Evolutionary conservation across 139 green algal species (phyloP), one percentile per base, ranked within the genome.

Genomic region (Chlamydomonas sp.): DNA sequence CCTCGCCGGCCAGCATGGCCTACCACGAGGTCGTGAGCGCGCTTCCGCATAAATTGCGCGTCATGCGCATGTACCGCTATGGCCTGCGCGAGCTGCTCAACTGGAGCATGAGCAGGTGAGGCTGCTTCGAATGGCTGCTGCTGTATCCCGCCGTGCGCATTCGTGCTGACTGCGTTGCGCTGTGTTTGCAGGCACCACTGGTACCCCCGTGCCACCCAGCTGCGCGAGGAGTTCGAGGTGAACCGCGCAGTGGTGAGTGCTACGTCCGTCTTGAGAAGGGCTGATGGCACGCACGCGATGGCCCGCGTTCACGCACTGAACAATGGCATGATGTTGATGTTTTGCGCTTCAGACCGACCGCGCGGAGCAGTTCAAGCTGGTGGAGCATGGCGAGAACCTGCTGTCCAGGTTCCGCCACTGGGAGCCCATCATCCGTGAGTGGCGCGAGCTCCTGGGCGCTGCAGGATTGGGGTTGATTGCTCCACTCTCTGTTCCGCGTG

Each of bases 351-450:
- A 82, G 76, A 77, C 72, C 0, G 72, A 78, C 65, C 67, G 76
- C 4, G 72, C 71, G 57, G 28, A 82, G 30, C 79, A 79, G 43
- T 59, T 48, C 2, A 79, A 74, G 62, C 43, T 59, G 20, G 57
- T 82, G 16, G 72, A 82, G 64, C 72, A 71, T 48, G 76, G 76
- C n/a, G 76, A 82, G 69, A 65, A 79, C 24, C 69, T 82, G 68
- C 54, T 82, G 24, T 71, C 76, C 10, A 57, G 76, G 4, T 82
- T 82, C 69, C 69, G 69, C n/a, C 73, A 82, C 65, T 82, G 76
- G 76, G 76, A 82, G 76, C 76, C 76, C 24, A 28, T 79, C 26
- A 70, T 82, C 28, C 69, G 76, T 82, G 49, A 82, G 76, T 78
- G 26, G 30, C 26, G 39, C 39, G 13, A n/a, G 39, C 39, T 50